These are phyloP conservation scores for Penicillium silybi DNA, from an alignment of 495 filamentous ascomycete species.

Conservation along the genomic window DNA sequence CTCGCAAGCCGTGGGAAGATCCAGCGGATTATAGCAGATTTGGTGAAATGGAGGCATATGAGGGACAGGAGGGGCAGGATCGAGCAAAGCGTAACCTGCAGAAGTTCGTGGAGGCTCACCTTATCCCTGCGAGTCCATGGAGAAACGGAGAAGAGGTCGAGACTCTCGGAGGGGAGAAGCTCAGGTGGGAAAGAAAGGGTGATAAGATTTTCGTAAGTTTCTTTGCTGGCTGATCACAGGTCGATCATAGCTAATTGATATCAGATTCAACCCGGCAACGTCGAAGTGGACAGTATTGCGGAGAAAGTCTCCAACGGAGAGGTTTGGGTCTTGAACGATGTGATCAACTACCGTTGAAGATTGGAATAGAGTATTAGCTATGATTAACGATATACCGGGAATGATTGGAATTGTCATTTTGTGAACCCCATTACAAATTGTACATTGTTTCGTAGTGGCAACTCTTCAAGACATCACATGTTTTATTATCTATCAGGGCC, in stretches of 20 bases:
- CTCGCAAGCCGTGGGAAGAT: slow-evolving; percentile 93
- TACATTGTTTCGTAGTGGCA: neutral
- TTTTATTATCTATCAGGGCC: slow-evolving; percentile 11
- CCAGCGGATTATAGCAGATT: slow-evolving; percentile 70
- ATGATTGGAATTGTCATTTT: slow-evolving; percentile 1
- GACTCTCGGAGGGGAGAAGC: slow-evolving; percentile 63
- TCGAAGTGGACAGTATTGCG: slow-evolving; percentile 68
- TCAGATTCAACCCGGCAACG: slow-evolving; percentile 74
- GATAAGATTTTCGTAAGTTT: slow-evolving; percentile 65
- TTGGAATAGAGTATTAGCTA: slow-evolving; percentile 1
- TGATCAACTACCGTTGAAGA: slow-evolving; percentile 59
- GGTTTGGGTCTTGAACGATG: slow-evolving; percentile 69
- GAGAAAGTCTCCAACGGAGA: slow-evolving; percentile 80
- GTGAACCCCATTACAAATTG: neutral
- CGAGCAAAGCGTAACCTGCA: slow-evolving; percentile 74
- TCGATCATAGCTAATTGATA: slow-evolving; percentile 1
- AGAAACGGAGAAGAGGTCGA: slow-evolving; percentile 65
- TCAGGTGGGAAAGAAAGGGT: slow-evolving; percentile 79
- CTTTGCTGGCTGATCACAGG: neutral
- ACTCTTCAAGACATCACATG: neutral
- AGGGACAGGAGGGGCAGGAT: slow-evolving; percentile 72
- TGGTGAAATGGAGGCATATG: slow-evolving; percentile 70
- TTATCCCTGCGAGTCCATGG: slow-evolving; percentile 78
- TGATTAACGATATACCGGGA: slow-evolving; percentile 17
- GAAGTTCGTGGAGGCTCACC: slow-evolving; percentile 83